Percentiles rank a stretch among this genome's conserved stretches.
Evolutionary conservation across 2,329 filamentous ascomycete genomes (phyloP).

Genomic region (Apiospora pterosperma): DNA sequence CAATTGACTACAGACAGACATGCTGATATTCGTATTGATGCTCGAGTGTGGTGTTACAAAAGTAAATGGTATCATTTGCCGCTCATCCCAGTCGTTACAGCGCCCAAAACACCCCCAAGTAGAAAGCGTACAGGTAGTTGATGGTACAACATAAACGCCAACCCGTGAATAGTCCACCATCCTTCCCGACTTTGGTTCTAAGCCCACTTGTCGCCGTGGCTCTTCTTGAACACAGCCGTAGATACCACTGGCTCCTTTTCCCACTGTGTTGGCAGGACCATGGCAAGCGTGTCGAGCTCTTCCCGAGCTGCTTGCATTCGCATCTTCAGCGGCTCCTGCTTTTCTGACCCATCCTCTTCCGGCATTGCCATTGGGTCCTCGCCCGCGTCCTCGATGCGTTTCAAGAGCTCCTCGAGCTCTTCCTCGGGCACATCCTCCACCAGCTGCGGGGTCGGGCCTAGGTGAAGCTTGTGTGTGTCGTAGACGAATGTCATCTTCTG

Average conservation of each 20-base stretch:
- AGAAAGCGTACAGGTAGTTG: background rate
- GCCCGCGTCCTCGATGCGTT: conserved; percentile 16
- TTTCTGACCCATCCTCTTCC: background rate
- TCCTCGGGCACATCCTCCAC: conserved; percentile 22
- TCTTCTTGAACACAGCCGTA: conserved; percentile 24
- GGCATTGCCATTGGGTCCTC: conserved; percentile 4
- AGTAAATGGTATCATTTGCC: conserved; percentile 2
- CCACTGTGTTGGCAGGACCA: conserved; percentile 25
- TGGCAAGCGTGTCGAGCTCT: conserved; percentile 26
- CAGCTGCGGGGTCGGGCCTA: conserved; percentile 20
- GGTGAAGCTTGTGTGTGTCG: conserved; percentile 20
- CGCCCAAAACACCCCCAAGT: background rate
- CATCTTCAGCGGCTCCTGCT: conserved; percentile 17
- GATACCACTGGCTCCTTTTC: conserved; percentile 24
- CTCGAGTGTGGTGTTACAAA: background rate
- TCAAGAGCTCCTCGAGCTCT: conserved; percentile 16
- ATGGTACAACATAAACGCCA: background rate
- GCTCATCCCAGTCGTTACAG: background rate
- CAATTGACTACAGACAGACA: background rate
- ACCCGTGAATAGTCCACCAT: background rate
- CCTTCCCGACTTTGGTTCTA: background rate
- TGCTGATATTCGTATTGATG: background rate
- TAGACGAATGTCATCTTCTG: conserved; percentile 30
- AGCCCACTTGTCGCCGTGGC: background rate
- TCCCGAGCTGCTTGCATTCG: conserved; percentile 27